Base-by-base conservation (phyloP, 2,329 filamentous ascomycete genomes). In the Exophiala calicioides region DNA sequence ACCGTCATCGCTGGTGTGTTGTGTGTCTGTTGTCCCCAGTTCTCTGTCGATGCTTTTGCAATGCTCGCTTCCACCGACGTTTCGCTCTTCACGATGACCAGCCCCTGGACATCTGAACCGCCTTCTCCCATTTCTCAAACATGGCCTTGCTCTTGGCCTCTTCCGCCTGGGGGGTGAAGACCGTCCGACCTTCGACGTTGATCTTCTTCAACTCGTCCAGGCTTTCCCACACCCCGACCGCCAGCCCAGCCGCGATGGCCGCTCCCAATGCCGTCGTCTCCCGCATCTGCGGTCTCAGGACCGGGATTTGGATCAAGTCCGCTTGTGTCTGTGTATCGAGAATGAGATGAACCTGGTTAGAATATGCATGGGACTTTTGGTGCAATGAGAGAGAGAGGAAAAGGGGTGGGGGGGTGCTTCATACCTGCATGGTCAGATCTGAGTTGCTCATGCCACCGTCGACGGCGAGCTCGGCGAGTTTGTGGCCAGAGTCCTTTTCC, bases 361-460 rank as follows among this genome's bases (percentile, higher is more conserved):
- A n/a, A n/a, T n/a, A n/a, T n/a, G n/a, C n/a, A n/a, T n/a, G n/a
- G n/a, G n/a, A n/a, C n/a, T n/a, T n/a, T n/a, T n/a, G n/a, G n/a
- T n/a, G n/a, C n/a, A n/a, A n/a, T n/a, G n/a, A n/a, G n/a, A n/a
- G n/a, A n/a, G n/a, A n/a, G 10, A 33, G 7, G 15, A 33, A 15
- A 7, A 33, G 30, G 13, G 15, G 16, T 33, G 10, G 15, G 16
- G 7, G 10, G 9, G 3, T 32, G 29, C 7, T 27, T 38, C 44
- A 32, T 36, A 47, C 44, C 20, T 50, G 30, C 44, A 42, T 36
- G 70, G 85, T 89, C 45, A 95, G 76, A 64, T 90, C 85, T 9
- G 86, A 91, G 68, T 88, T 91, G 60, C 85, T 89, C 77, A 95
- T 88, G 48, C 90, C 90, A 46, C 90, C 90, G 62, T 95, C 90